These are phyloP conservation scores for Geotrichum armillariae DNA, from an alignment of 1,139 yeast species.

Conservation along the genomic window DNA sequence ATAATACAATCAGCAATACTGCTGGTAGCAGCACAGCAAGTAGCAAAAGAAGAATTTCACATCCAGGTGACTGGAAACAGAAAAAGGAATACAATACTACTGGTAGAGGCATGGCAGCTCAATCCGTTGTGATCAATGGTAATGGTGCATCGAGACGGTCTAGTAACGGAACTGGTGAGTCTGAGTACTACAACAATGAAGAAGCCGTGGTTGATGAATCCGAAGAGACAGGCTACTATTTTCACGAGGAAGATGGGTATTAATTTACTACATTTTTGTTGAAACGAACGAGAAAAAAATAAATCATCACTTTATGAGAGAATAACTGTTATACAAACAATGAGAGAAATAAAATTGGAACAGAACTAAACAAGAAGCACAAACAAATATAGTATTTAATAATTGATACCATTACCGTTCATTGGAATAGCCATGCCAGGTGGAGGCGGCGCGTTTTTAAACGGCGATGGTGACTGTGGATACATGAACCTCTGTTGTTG, in stretches of 20 bases:
- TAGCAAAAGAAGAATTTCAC: neutral
- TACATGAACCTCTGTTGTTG: constrained; percentile 8
- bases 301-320: neutral
- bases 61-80: neutral
- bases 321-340: neutral
- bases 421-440: neutral
- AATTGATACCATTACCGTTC: neutral
- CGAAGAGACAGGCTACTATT: neutral
- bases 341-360: neutral
- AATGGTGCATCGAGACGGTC: too few relatives aligned
- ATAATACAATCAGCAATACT: neutral
- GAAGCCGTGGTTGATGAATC: neutral
- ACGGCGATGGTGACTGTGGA: neutral
- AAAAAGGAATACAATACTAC: neutral
- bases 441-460: neutral
- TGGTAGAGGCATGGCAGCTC: too few relatives aligned
- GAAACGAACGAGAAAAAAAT: neutral
- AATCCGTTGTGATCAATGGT: too few relatives aligned
- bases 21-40: neutral
- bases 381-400: neutral
- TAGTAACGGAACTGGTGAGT: neutral
- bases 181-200: neutral
- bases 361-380: neutral
- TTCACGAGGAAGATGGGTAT: neutral
- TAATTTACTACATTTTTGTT: neutral